A percentile compares a stretch with the other conserved stretches of the same genome.
Evolutionary conservation across 2,329 filamentous ascomycete species (phyloP).

Genomic region (Pseudodiploospora longispora): DNA sequence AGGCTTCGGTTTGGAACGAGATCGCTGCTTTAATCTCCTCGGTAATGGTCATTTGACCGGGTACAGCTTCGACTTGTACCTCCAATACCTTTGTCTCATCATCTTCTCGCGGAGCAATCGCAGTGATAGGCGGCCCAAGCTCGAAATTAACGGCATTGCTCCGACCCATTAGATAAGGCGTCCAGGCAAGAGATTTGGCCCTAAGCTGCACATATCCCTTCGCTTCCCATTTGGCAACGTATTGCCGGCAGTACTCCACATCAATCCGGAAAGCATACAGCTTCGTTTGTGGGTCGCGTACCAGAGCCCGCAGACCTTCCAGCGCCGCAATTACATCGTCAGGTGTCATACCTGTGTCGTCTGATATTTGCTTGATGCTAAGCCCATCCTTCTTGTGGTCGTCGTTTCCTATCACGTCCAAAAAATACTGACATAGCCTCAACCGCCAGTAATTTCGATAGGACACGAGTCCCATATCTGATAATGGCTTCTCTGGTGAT

Average conservation of each 20-base stretch:
- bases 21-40: conserved; percentile 6
- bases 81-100: conserved; percentile 42
- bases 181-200: conserved; percentile 78
- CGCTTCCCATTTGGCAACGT: conserved; percentile 79
- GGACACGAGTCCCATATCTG: conserved; percentile 94
- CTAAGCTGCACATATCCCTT: conserved; percentile 85
- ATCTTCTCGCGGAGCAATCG: conserved; percentile 80
- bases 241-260: conserved; percentile 74
- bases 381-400: conserved; percentile 38
- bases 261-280: conserved; percentile 87
- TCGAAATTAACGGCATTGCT: conserved; percentile 77
- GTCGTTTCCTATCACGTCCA: conserved; percentile 35
- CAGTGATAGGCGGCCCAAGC: conserved; percentile 69
- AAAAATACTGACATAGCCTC: conserved; percentile 75
- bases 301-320: conserved; percentile 80
- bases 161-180: conserved; percentile 92
- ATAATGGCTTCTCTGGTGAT: conserved; percentile 93
- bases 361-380: conserved; percentile 63
- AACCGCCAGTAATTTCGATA: conserved; percentile 97
- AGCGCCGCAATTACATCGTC: conserved; percentile 94
- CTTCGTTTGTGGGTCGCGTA: conserved; percentile 81
- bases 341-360: conserved; percentile 87
- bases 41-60: not conserved
- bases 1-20: not conserved
- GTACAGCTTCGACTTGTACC: too few species aligned